Evolutionary conservation across 495 filamentous ascomycete genomes (phyloP).

Genomic region (Hypoxylon cercidicola): DNA sequence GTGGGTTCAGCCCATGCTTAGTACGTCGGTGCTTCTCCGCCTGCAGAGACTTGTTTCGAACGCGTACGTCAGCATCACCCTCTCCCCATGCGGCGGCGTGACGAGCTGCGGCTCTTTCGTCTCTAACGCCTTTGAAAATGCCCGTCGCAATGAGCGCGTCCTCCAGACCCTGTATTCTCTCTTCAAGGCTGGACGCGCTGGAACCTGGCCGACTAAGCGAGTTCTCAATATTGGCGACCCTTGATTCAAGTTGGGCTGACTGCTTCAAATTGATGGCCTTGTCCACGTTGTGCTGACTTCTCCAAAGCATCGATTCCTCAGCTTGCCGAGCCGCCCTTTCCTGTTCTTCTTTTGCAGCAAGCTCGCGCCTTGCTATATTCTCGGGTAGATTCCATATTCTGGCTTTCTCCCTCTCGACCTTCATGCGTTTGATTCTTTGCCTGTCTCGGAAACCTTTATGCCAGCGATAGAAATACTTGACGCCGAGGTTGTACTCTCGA

Average conservation of each 20-base stretch:
- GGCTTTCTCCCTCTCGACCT: slow-evolving; percentile 49
- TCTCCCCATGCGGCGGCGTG: slow-evolving; percentile 38
- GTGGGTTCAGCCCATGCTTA: slow-evolving; percentile 35
- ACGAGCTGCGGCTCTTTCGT: slow-evolving; percentile 49
- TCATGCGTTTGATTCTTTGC: slow-evolving; percentile 42
- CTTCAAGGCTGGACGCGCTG: slow-evolving; percentile 8
- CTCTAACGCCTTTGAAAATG: slow-evolving; percentile 50
- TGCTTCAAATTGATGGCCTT: slow-evolving; percentile 29
- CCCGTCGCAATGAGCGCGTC: slow-evolving; percentile 57
- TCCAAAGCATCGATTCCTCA: slow-evolving; percentile 33
- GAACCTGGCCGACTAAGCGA: slow-evolving; percentile 25
- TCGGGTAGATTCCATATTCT: slow-evolving; percentile 42
- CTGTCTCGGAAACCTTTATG: slow-evolving; percentile 54
- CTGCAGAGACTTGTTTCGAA: slow-evolving; percentile 32
- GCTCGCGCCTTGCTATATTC: slow-evolving; percentile 43
- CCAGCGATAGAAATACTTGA: slow-evolving; percentile 63
- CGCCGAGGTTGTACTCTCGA: slow-evolving; percentile 51
- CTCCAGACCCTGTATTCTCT: slow-evolving; percentile 42
- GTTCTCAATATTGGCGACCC: slow-evolving; percentile 38
- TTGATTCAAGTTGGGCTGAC: slow-evolving; percentile 20
- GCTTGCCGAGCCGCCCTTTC: slow-evolving; percentile 36
- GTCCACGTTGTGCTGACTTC: slow-evolving; percentile 21
- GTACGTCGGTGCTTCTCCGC: slow-evolving; percentile 39
- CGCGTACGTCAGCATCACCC: background rate
- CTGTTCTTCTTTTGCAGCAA: slow-evolving; percentile 37